Conservation (phyloP, 768 basidiomycete genomes). For the Cubamyces sp. region DNA sequence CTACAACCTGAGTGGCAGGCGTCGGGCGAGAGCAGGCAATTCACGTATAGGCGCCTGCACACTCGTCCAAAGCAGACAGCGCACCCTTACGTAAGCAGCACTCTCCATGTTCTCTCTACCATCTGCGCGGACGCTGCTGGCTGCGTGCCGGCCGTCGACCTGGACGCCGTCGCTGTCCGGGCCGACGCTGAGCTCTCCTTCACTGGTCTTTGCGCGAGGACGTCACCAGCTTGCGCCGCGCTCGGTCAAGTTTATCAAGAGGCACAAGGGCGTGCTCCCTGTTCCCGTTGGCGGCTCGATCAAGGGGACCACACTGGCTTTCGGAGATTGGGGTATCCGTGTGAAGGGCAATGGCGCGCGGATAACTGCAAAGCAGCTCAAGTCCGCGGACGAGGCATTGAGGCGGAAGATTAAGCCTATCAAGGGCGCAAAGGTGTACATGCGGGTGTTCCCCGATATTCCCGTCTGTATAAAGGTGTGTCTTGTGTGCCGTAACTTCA, state of each 20-base stretch:
- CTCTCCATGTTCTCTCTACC: constrained; percentile 37
- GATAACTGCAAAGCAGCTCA: constrained; percentile 88
- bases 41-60: too few relatives aligned
- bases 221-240: constrained; percentile 75
- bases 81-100: constrained; percentile 22
- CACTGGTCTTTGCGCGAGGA: constrained; percentile 33
- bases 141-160: constrained; percentile 30
- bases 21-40: too few relatives aligned
- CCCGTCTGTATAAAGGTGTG: constrained; percentile 95
- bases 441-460: constrained; percentile 95
- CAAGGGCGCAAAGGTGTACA: constrained; percentile 84
- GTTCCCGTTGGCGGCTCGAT: constrained; percentile 89
- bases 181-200: constrained; percentile 7
- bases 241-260: constrained; percentile 80
- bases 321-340: constrained; percentile 90
- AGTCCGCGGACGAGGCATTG: constrained; percentile 84
- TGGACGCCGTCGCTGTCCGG: constrained; percentile 18
- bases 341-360: constrained; percentile 83
- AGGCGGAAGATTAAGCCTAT: constrained; percentile 87
- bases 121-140: constrained; percentile 35
- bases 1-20: too few relatives aligned
- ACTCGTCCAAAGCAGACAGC: neutral
- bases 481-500: neutral
- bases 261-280: constrained; percentile 88
- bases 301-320: constrained; percentile 90